Evolutionary conservation across 345 rosid genomes (phyloP).

Genomic region (Ricinus communis): DNA sequence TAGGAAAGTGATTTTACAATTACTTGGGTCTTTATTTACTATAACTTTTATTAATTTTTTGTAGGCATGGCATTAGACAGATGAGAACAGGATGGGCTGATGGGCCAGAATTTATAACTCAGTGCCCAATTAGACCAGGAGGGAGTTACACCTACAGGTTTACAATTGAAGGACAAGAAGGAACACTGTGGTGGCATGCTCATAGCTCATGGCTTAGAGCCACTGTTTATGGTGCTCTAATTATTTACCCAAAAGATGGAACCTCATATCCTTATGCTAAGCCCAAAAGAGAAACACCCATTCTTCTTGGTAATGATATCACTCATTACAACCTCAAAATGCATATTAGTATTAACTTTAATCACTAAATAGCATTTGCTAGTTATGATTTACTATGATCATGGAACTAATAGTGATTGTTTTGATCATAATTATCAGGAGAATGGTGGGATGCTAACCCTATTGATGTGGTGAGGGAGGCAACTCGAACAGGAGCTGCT

Average conservation of each 20-base stretch:
- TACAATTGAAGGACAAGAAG: slow-evolving; percentile 81
- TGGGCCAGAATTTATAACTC: slow-evolving; percentile 93
- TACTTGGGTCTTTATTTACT: not conserved
- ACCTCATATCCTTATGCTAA: slow-evolving; percentile 67
- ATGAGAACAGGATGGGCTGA: slow-evolving; percentile 90
- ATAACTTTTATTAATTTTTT: not conserved
- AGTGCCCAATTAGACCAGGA: slow-evolving; percentile 92
- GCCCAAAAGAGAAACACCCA: slow-evolving; percentile 65
- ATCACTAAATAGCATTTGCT: too few species aligned
- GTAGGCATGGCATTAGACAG: slow-evolving; percentile 90
- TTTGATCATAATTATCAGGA: slow-evolving; percentile 36
- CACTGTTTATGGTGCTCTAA: slow-evolving; percentile 86
- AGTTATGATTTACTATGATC: not conserved
- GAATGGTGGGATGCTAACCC: slow-evolving; percentile 98
- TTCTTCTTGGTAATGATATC: slow-evolving; percentile 61
- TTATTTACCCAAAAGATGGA: slow-evolving; percentile 65
- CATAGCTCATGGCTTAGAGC: slow-evolving; percentile 98
- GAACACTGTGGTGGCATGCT: slow-evolving; percentile 99
- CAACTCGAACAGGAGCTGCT: slow-evolving; percentile 68
- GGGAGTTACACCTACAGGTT: slow-evolving; percentile 78
- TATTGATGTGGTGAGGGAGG: slow-evolving; percentile 63
- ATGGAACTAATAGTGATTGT: not conserved
- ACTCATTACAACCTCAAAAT: not conserved
- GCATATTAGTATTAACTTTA: too few species aligned
- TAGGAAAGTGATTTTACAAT: too few species aligned